phyloP scores from a whole-genome alignment of 208 protist species.

The Trypanosoma grayi region DNA sequence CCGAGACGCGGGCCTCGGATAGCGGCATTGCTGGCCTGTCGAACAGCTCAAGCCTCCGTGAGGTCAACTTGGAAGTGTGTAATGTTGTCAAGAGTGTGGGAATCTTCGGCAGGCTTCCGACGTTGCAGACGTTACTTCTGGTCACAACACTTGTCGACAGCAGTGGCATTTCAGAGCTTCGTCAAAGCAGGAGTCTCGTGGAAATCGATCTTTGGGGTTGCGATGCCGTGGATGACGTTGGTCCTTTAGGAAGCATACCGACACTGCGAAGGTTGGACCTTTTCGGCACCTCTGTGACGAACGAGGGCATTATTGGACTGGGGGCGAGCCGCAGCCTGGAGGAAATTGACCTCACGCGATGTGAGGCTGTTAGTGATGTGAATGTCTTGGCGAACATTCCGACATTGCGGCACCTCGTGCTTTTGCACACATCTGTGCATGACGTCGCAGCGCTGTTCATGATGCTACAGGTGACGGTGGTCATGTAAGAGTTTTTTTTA shows the following conservation, averaged over 20 bases:
- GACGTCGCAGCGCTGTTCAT: neutral
- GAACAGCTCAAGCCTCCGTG: neutral
- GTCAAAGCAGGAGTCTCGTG: constrained; percentile 34
- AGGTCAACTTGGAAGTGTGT: constrained; percentile 14
- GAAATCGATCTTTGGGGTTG: constrained; percentile 49
- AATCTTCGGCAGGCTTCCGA: neutral
- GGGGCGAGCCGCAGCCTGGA: constrained; percentile 11
- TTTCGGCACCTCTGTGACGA: constrained; percentile 47
- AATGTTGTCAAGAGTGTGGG: neutral
- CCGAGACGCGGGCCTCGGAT: constrained; percentile 10
- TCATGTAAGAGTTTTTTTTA: constrained; percentile 1
- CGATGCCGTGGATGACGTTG: constrained; percentile 40
- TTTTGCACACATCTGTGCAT: constrained; percentile 16
- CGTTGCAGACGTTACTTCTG: constrained; percentile 30
- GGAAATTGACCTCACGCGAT: constrained; percentile 23
- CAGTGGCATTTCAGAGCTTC: constrained; percentile 31
- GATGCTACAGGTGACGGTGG: neutral
- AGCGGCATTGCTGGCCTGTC: constrained; percentile 2
- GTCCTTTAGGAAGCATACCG: constrained; percentile 35
- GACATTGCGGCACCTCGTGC: neutral
- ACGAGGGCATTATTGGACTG: constrained; percentile 46
- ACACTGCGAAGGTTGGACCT: constrained; percentile 40
- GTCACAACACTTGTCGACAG: constrained; percentile 47
- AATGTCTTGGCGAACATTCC: constrained; percentile 1
- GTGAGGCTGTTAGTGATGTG: constrained; percentile 13